Conservation (phyloP, 371 early-diverging fungal genomes). For the Thermomucor indicae-seudaticae region DNA sequence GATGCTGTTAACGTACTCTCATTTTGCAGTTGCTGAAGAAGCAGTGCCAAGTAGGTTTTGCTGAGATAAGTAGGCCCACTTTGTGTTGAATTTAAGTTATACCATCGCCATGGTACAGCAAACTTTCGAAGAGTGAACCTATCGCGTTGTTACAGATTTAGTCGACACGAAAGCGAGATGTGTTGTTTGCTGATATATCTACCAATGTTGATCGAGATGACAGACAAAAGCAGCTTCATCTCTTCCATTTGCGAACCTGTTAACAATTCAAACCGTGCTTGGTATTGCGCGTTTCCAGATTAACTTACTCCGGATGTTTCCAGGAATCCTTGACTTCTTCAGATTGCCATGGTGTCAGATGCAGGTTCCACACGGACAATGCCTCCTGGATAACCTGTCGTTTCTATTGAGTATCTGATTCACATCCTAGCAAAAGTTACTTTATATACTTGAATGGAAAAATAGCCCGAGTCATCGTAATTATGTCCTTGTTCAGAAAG, state of each 20-base stretch:
- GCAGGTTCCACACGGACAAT: slow-evolving; percentile 62
- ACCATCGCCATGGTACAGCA: slow-evolving; percentile 60
- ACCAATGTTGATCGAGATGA: slow-evolving; percentile 56
- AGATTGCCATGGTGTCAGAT: slow-evolving; percentile 55
- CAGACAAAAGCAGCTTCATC: slow-evolving; percentile 59
- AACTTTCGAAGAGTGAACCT: slow-evolving; percentile 73
- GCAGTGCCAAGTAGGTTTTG: slow-evolving; percentile 60
- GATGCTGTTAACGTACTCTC: slow-evolving; percentile 58
- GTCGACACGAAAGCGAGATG: background rate
- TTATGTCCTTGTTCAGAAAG: slow-evolving; percentile 43
- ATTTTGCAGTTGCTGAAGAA: slow-evolving; percentile 60
- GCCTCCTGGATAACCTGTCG: slow-evolving; percentile 61
- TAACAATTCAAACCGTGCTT: background rate
- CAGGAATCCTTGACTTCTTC: slow-evolving; percentile 40
- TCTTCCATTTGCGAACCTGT: slow-evolving; percentile 13
- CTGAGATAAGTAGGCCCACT: slow-evolving; percentile 50
- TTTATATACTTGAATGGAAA: slow-evolving; percentile 60
- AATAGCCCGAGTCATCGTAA: slow-evolving; percentile 80
- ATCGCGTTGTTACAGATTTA: background rate
- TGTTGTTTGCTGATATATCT: background rate
- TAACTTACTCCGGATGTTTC: slow-evolving; percentile 50
- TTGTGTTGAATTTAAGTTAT: slow-evolving; percentile 64
- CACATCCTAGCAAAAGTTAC: background rate
- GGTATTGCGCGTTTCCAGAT: background rate
- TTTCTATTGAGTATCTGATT: background rate